These are phyloP conservation scores for Tuber borchii DNA, from an alignment of 495 filamentous ascomycete genomes.

Conservation along the genomic window DNA sequence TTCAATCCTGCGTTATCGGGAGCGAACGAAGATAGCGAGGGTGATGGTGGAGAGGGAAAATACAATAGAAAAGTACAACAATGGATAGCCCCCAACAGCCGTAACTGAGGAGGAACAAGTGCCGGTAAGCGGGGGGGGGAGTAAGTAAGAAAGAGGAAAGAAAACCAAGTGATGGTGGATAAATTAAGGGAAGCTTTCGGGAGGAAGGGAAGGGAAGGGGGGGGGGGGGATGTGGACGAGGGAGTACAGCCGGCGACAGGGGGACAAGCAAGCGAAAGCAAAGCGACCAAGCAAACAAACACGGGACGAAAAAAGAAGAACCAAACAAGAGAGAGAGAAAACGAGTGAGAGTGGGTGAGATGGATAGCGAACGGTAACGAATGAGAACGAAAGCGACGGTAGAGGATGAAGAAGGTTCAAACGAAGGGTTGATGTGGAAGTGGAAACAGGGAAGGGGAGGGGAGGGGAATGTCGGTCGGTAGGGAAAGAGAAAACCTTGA, in stretches of 20 bases:
- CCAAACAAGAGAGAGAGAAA: constrained; percentile 13
- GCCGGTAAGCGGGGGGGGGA: constrained; percentile 6
- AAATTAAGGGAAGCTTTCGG: constrained; percentile 18
- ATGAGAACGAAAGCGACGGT: background rate
- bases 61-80: background rate
- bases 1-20: background rate
- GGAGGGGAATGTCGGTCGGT: background rate
- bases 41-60: constrained; percentile 6
- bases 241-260: constrained; percentile 2
- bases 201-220: too few relatives aligned
- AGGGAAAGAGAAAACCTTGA: too few relatives aligned
- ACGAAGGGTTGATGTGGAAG: background rate
- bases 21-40: constrained; percentile 8
- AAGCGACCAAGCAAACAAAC: constrained; percentile 30
- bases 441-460: background rate
- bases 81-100: constrained; percentile 8
- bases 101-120: constrained; percentile 10
- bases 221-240: too few relatives aligned
- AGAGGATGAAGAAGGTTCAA: background rate
- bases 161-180: constrained; percentile 13
- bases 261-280: too few relatives aligned
- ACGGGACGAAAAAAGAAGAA: constrained; percentile 12
- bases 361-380: background rate
- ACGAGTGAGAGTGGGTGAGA: constrained; percentile 34
- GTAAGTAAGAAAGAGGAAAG: background rate